These are phyloP conservation scores for Eustoma russellianum DNA, from an alignment of 257 asterid genomes.

Conservation along the genomic window DNA sequence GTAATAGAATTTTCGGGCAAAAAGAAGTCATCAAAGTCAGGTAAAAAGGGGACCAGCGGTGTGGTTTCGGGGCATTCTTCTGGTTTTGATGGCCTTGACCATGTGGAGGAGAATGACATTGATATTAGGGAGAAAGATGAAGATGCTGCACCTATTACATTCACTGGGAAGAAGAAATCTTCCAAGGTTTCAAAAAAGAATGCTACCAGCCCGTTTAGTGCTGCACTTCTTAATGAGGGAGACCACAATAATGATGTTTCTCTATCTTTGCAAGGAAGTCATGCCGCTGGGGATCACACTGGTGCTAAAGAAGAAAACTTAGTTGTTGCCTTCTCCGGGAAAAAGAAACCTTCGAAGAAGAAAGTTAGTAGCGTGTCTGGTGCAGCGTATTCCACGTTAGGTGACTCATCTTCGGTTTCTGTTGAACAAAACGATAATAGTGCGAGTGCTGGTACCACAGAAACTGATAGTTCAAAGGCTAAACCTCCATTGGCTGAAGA, in stretches of 20 bases:
- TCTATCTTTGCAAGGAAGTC: no score
- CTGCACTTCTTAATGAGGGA: constrained; percentile 40
- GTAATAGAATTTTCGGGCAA: constrained; percentile 45
- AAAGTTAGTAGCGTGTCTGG: constrained; percentile 30
- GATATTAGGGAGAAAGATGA: constrained; percentile 46
- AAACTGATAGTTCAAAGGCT: constrained; percentile 7
- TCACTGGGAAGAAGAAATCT: constrained; percentile 69
- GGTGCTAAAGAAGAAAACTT: constrained; percentile 48
- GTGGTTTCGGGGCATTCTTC: constrained; percentile 18
- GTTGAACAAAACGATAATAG: constrained; percentile 22
- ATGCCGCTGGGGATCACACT: constrained; percentile 29
- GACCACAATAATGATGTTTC: constrained; percentile 37
- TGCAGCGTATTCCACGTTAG: constrained; percentile 23
- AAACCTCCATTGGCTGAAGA: constrained; percentile 31
- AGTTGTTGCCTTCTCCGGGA: constrained; percentile 57
- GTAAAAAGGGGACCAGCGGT: constrained; percentile 37
- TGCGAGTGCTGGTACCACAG: constrained; percentile 8
- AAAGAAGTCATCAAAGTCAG: constrained; percentile 55
- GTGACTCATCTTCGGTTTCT: constrained; percentile 24
- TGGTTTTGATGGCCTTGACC: constrained; percentile 42
- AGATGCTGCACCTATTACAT: constrained; percentile 29
- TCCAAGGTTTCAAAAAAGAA: constrained; percentile 44
- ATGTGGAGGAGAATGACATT: constrained; percentile 19
- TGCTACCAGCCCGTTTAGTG: constrained; percentile 9
- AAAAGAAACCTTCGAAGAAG: constrained; percentile 79